Evolutionary conservation across 2,329 filamentous ascomycete species (phyloP), one percentile per base, ranked within the genome.

Genomic region (Microsporum ferrugineum): DNA sequence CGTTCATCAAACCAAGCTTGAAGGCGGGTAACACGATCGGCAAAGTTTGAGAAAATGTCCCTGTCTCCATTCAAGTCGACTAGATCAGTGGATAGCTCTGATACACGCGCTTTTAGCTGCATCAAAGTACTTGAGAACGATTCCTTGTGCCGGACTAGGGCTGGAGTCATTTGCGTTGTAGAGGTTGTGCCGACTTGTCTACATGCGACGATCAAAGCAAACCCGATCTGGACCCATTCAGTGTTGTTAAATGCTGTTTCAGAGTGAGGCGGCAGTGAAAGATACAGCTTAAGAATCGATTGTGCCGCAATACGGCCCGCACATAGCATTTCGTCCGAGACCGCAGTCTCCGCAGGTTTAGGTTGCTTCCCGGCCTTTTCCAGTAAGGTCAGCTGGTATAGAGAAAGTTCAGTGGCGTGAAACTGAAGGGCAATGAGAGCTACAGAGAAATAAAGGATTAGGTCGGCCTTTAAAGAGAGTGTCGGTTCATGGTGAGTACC

Each of bases 161-260:
- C 51, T 29, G 51, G 17, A 23, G 17, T 27, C 33, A 27, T 8
- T n/a, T 39, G 17, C 17, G 31, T 34, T 6, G 2, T 4, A 17
- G 31, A 12, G 41, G 57, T 31, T 36, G 55, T 58, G 29, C 38
- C 61, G 8, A 59, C 59, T 29, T 62, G 58, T n/a, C 64, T 64
- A 55, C 61, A 66, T 2, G 61, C 60, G 23, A 68, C 53, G 7
- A 70, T 61, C 61, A 69, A 61, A 31, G 65, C 69, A 60, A 76
- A 75, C 3, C 69, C 72, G 14, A 75, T 59, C 61, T 77, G 74
- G 1, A 77, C 67, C 73, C 75, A 76, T 62, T 75, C 69, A 1
- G 72, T 67, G 57, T 76, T 75, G 39, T 71, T 75, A 17, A 76
- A 68, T 0, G 66, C 65, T 51, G 71, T 67, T 60, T 77, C 74